phyloP scores from a whole-genome alignment of 331 rosid genomes.

The Acacia concinna region DNA sequence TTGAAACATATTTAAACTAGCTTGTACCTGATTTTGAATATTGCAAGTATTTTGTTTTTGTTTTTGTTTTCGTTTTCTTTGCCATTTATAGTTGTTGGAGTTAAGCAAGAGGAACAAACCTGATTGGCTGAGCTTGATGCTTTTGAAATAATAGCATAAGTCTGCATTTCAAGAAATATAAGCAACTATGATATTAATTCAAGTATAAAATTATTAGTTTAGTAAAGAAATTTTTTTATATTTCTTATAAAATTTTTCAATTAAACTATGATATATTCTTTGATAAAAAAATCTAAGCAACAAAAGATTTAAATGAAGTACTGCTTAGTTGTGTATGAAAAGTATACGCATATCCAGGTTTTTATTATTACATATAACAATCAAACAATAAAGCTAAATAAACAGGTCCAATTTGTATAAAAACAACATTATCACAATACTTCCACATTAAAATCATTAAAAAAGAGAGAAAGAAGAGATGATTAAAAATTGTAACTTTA shows the following conservation, averaged over 20 bases:
- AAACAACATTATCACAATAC: background rate
- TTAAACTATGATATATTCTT: no score
- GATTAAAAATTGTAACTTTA: background rate
- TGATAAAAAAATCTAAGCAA: no score
- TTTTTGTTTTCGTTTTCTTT: background rate
- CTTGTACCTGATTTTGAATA: no score
- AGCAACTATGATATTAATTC: background rate
- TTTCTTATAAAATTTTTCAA: background rate
- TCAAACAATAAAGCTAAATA: background rate
- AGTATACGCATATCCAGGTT: background rate
- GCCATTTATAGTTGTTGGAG: background rate
- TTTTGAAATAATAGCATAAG: constrained; percentile 72
- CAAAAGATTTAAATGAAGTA: no score
- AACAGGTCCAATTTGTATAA: background rate
- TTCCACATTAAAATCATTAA: no score
- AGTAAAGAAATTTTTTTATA: background rate
- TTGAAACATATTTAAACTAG: background rate
- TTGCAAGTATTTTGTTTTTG: background rate
- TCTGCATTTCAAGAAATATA: constrained; percentile 44
- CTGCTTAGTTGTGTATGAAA: background rate
- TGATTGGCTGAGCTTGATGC: constrained; percentile 74
- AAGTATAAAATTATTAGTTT: background rate
- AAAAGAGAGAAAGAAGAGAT: no score
- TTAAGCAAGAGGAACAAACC: constrained; percentile 39
- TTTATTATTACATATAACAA: background rate